Evolutionary conservation across 2,329 filamentous ascomycete genomes (phyloP).

Genomic region (Calonectria pteridis): DNA sequence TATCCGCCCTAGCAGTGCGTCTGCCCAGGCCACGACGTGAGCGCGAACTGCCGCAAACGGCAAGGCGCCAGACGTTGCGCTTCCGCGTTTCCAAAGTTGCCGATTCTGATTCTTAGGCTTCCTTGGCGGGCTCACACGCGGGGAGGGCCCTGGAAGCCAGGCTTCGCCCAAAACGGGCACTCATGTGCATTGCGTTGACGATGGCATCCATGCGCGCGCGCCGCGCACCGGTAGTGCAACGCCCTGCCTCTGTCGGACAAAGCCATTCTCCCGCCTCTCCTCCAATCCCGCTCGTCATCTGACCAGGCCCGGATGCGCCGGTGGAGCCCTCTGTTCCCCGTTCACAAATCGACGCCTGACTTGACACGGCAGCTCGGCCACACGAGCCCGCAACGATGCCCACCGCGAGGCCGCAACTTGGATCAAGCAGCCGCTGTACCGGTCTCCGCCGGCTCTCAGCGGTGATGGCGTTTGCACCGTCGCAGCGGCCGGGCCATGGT

Average conservation of each 20-base stretch:
- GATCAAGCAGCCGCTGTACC: not conserved
- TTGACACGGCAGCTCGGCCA: slow-evolving; percentile 26
- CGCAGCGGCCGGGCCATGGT: slow-evolving; percentile 2
- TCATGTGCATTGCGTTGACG: slow-evolving; percentile 2
- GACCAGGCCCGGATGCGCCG: not conserved
- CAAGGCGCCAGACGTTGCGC: not conserved
- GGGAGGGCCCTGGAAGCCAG: not conserved
- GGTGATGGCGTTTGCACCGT: slow-evolving; percentile 2
- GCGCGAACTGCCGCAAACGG: slow-evolving; percentile 36
- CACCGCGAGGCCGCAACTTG: not conserved
- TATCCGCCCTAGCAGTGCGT: not conserved
- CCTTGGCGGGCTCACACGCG: too few relatives aligned
- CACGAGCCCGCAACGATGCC: slow-evolving; percentile 7
- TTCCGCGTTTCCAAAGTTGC: not conserved
- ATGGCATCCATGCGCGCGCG: not conserved
- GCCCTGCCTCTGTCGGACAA: not conserved
- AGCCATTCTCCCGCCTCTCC: not conserved
- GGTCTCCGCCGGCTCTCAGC: not conserved
- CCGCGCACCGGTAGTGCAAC: not conserved
- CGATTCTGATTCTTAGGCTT: too few relatives aligned
- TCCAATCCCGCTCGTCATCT: not conserved
- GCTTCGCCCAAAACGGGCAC: not conserved
- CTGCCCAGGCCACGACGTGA: slow-evolving; percentile 23
- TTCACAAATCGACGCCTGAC: slow-evolving; percentile 21
- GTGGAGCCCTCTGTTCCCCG: not conserved